Percentiles rank a stretch among this genome's conserved stretches.
phyloP scores from a whole-genome alignment of 2,329 filamentous ascomycete species.

The Septoria linicola region DNA sequence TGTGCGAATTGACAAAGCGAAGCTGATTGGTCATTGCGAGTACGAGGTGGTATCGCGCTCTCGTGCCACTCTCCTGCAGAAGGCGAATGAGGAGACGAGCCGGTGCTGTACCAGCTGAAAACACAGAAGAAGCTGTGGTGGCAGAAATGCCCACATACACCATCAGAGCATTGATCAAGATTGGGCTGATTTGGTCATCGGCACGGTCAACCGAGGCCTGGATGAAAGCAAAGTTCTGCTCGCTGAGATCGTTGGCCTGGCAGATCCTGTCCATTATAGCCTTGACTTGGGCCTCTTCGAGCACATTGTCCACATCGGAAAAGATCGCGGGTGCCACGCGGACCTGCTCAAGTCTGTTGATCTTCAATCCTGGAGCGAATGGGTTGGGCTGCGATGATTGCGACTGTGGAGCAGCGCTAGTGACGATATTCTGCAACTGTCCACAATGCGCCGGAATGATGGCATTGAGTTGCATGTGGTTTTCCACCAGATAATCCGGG shows the following conservation, averaged over 20 bases:
- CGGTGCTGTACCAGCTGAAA: constrained; percentile 65
- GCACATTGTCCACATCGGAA: constrained; percentile 59
- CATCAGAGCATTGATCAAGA: constrained; percentile 78
- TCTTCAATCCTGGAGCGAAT: constrained; percentile 69
- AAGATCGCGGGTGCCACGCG: constrained; percentile 65
- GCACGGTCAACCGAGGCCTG: constrained; percentile 68
- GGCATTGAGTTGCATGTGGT: constrained; percentile 78
- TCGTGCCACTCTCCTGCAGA: constrained; percentile 69
- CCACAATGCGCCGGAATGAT: constrained; percentile 79
- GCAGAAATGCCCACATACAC: constrained; percentile 76
- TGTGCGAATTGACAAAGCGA: constrained; percentile 83
- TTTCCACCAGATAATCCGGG: constrained; percentile 85
- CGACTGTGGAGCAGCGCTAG: constrained; percentile 74
- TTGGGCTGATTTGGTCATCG: constrained; percentile 39
- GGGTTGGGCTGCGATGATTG: constrained; percentile 69
- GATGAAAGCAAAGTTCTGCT: constrained; percentile 73
- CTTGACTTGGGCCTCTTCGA: constrained; percentile 53
- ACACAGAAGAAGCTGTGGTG: constrained; percentile 61
- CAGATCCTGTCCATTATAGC: constrained; percentile 51
- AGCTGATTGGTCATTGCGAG: constrained; percentile 87
- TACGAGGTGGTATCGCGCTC: constrained; percentile 81
- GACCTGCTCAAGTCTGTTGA: constrained; percentile 73
- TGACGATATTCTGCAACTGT: constrained; percentile 83
- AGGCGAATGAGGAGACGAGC: constrained; percentile 73
- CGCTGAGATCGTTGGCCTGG: constrained; percentile 54